A percentile compares a stretch with the other conserved stretches of the same genome.
Evolutionary conservation across 352 stramenopile species (phyloP).

Genomic region (Phytophthora multivora): DNA sequence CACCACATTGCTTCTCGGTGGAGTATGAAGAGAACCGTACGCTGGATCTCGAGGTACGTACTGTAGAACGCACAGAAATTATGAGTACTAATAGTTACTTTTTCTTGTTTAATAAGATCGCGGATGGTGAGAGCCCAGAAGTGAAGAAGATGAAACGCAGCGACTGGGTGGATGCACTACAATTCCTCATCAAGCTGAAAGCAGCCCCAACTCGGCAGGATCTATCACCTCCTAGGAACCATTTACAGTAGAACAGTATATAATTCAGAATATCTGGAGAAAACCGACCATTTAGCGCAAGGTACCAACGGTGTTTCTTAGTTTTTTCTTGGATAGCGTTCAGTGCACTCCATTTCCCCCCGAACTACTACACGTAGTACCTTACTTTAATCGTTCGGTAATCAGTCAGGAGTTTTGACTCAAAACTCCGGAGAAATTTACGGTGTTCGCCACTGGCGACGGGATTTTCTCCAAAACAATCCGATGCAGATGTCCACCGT

Average conservation of each 20-base stretch:
- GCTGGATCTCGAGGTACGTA: slow-evolving; percentile 70
- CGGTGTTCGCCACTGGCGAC: no score
- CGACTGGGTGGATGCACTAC: slow-evolving; percentile 74
- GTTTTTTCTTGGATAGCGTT: neutral
- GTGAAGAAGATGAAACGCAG: slow-evolving; percentile 62
- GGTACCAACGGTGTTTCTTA: neutral
- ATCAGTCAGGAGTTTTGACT: no score
- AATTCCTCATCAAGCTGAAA: slow-evolving; percentile 79
- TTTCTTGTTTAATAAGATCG: slow-evolving; percentile 49
- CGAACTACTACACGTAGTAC: no score
- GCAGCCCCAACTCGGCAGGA: slow-evolving; percentile 1
- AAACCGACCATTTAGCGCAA: no score
- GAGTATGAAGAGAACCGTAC: slow-evolving; percentile 78
- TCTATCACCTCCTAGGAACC: neutral
- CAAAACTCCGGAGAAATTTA: no score
- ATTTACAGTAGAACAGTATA: no score
- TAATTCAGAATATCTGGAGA: no score
- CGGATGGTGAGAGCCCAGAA: slow-evolving; percentile 63
- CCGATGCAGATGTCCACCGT: no score
- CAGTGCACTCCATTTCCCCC: no score
- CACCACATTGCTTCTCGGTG: slow-evolving; percentile 75
- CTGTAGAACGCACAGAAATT: neutral
- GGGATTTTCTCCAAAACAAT: no score
- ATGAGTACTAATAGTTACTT: neutral
- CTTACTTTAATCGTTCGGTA: no score